Conservation (phyloP, 768 basidiomycete genomes). For the Holtermannia corniformis region DNA sequence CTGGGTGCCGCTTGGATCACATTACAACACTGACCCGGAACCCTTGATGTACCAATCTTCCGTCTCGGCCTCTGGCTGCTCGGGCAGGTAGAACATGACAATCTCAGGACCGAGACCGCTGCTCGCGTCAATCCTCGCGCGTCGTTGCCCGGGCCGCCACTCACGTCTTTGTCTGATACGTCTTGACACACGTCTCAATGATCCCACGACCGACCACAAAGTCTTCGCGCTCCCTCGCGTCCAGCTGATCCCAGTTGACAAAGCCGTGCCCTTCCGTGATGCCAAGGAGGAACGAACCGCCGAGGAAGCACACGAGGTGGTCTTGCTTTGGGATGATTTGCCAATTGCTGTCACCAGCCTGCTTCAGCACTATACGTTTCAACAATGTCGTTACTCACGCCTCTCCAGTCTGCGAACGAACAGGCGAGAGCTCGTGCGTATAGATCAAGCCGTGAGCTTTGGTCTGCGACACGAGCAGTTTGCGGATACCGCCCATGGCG, state of each 20-base stretch:
- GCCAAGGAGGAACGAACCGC: slow-evolving; percentile 82
- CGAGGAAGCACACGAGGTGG: slow-evolving; percentile 90
- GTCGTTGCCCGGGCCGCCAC: slow-evolving; percentile 22
- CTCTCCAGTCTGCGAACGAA: slow-evolving; percentile 30
- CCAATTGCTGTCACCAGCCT: slow-evolving; percentile 51
- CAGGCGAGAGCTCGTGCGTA: slow-evolving; percentile 72
- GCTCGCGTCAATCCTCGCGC: no score
- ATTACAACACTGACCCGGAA: slow-evolving; percentile 17
- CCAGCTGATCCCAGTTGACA: slow-evolving; percentile 50
- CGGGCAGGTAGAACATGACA: slow-evolving; percentile 61
- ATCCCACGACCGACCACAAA: slow-evolving; percentile 74
- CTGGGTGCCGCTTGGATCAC: no score
- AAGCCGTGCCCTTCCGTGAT: slow-evolving; percentile 48
- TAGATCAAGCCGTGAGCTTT: slow-evolving; percentile 55
- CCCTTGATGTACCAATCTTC: slow-evolving; percentile 83
- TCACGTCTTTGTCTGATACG: slow-evolving; percentile 69
- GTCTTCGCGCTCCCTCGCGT: slow-evolving; percentile 57
- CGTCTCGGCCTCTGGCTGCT: slow-evolving; percentile 44
- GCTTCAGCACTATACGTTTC: not conserved
- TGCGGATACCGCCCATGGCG: slow-evolving; percentile 71
- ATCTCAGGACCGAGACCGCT: slow-evolving; percentile 86
- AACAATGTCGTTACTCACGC: slow-evolving; percentile 14
- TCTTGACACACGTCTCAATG: slow-evolving; percentile 66
- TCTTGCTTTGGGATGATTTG: slow-evolving; percentile 78
- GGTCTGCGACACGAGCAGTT: slow-evolving; percentile 61